Base-by-base conservation (phyloP, 2,329 filamentous ascomycete genomes). In the Aspergillus fumigatus region DNA sequence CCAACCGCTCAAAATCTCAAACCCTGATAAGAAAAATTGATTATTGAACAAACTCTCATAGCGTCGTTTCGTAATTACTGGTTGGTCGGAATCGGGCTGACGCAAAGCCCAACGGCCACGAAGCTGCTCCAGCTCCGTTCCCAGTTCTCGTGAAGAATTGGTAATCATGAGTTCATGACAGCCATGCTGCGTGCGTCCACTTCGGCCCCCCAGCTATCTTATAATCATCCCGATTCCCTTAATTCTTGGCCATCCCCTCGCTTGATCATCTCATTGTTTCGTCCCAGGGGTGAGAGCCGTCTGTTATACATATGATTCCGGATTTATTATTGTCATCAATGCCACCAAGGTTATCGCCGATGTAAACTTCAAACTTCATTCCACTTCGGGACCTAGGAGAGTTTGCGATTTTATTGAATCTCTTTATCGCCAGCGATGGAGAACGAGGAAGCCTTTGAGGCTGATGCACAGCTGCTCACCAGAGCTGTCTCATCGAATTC, bases 361-460 rank as follows among this genome's bases (percentile, higher is more conserved):
- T 23, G 43, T 23, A 10, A 19, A 21, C 10, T 9, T 14, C 19
- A 23, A 9, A 9, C 2, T 5, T 47, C 43, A 8, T 47, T 14
- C 17, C 43, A 47, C 21, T 11, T 14, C 10, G 14, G 21, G 4
- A 23, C 4, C 4, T 6, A 47, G 21, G 19, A 21, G 4, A 26
- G 4, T 21, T 19, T 14, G 25, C 8, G 19, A 5, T 7, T 32
- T 50, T 41, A 38, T 29, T 9, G 5, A 25, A 21, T 25, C 19
- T 6, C 25, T 43, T 23, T 40, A 50, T 50, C 27, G 21, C 41
- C 48, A n/a, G 41, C 50, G 38, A 73, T 74, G 68, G 69, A 72
- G 59, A 69, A 67, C 47, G 71, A 75, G 59, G 62, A 69, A 51
- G 61, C 67, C 5, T 67, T 73, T 43, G 65, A 73, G 53, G 61